Base-by-base conservation (phyloP, 768 basidiomycete species). In the Agaricus sinodeliciosus region DNA sequence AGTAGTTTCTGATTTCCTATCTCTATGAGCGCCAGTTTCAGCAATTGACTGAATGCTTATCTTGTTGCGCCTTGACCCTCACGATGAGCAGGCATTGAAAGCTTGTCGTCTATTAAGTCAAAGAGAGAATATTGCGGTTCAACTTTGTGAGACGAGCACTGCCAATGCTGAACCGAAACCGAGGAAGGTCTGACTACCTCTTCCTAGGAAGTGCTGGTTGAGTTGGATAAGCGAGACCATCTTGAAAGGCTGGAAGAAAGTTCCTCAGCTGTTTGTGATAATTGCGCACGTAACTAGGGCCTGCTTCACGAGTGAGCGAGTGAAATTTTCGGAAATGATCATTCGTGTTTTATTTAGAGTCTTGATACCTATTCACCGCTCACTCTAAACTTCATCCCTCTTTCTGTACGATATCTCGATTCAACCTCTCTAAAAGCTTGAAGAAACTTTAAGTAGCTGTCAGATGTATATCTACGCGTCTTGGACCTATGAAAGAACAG, bases 91-190 rank as follows among this genome's bases (percentile, higher is more conserved):
- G 22, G 72, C 74, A 22, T 66, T 74, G 59, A 80, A 74, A 48
- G 82, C 86, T 9, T 96, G 86, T 66, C 76, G 95, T 48, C 67
- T 99, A 28, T n/a, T 87, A 93, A 66, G 93, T 95, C 63, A 99
- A 99, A 69, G 93, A 96, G 66, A 80, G 96, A 35, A 68, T 99
- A 41, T 97, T 90, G 63, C 79, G 93, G 18, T 97, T 97, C 70
- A 99, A 98, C 70, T 96, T 86, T 65, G 93, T 94, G 61, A 62
- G 88, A 76, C 28, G 5, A 28, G n/a, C n/a, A n/a, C n/a, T n/a
- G n/a, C 31, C 31, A 31, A 0, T 11, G 22, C 22, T 22, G 22
- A 22, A 22, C 22, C 22, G 22, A 22, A 22, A 22, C 3, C 22
- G n/a, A 22, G 1, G 3, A 22, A 22, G 22, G 22, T 22, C 22